Evolutionary conservation across 2,329 filamentous ascomycete species (phyloP).

Genomic region (Elsinoe fawcettii): DNA sequence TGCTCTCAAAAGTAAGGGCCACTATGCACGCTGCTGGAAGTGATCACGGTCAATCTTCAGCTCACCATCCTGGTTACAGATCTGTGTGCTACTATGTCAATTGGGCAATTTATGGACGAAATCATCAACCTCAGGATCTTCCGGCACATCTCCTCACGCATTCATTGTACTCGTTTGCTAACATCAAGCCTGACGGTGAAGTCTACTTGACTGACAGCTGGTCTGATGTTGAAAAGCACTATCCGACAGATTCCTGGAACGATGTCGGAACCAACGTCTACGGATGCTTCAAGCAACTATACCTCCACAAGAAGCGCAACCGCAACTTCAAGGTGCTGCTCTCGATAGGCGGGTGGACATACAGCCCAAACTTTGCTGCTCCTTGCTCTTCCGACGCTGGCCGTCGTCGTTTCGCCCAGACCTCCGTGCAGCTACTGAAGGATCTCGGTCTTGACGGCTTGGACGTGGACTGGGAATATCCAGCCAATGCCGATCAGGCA

Average conservation of each 20-base stretch:
- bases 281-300: constrained; percentile 71
- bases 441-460: constrained; percentile 62
- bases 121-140: constrained; percentile 78
- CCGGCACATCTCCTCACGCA: constrained; percentile 77
- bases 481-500: constrained; percentile 34
- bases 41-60: not conserved
- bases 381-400: constrained; percentile 57
- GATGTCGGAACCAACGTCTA: constrained; percentile 63
- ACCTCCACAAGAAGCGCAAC: constrained; percentile 65
- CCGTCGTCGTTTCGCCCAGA: constrained; percentile 58
- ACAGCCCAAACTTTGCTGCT: constrained; percentile 66
- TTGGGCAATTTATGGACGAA: constrained; percentile 78
- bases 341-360: constrained; percentile 76
- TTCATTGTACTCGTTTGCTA: constrained; percentile 84
- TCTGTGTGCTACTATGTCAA: constrained; percentile 68
- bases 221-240: constrained; percentile 63
- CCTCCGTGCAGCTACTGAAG: constrained; percentile 66
- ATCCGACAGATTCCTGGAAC: constrained; percentile 57
- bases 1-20: not conserved
- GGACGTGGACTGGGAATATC: constrained; percentile 44
- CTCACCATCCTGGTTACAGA: constrained; percentile 38
- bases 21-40: not conserved
- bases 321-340: constrained; percentile 72
- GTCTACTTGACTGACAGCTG: constrained; percentile 64
- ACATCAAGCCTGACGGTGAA: constrained; percentile 73